These are phyloP conservation scores for Cladosporium sp. DNA, from an alignment of 2,329 filamentous ascomycete species.

Conservation along the genomic window DNA sequence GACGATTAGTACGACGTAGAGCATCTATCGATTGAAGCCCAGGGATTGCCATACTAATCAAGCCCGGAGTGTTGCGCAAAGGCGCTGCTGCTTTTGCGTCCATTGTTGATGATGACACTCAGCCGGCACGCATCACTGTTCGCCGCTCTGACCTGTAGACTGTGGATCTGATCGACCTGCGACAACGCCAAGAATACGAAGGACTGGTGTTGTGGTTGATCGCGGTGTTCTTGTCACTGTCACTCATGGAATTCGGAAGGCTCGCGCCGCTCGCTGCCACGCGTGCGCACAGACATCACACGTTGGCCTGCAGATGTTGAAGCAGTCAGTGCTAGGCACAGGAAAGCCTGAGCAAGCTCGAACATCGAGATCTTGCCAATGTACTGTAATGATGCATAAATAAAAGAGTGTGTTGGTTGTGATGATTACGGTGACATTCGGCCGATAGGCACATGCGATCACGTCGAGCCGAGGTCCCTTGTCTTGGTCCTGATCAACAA, in stretches of 20 bases:
- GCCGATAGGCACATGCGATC: background rate
- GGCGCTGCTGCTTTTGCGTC: conserved; percentile 10
- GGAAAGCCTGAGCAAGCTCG: too few species aligned
- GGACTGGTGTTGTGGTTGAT: background rate
- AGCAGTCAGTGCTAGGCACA: too few species aligned
- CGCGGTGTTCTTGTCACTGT: background rate
- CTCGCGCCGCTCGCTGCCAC: background rate
- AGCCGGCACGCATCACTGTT: background rate
- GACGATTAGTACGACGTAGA: background rate
- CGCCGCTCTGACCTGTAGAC: background rate
- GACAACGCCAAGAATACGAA: too few species aligned
- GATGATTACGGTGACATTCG: background rate
- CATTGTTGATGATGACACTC: background rate
- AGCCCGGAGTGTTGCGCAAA: conserved; percentile 39
- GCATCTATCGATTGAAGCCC: background rate
- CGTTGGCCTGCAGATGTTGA: too few species aligned
- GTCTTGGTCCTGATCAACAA: background rate
- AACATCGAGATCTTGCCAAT: too few species aligned
- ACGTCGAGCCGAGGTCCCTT: conserved; percentile 7
- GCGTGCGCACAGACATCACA: background rate
- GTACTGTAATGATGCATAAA: too few species aligned
- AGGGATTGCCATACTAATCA: conserved; percentile 29
- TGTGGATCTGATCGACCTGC: too few species aligned
- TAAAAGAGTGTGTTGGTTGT: too few species aligned
- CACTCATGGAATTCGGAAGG: background rate